These are phyloP conservation scores for Viola pubescens DNA, from an alignment of 441 rosid genomes.

Conservation along the genomic window DNA sequence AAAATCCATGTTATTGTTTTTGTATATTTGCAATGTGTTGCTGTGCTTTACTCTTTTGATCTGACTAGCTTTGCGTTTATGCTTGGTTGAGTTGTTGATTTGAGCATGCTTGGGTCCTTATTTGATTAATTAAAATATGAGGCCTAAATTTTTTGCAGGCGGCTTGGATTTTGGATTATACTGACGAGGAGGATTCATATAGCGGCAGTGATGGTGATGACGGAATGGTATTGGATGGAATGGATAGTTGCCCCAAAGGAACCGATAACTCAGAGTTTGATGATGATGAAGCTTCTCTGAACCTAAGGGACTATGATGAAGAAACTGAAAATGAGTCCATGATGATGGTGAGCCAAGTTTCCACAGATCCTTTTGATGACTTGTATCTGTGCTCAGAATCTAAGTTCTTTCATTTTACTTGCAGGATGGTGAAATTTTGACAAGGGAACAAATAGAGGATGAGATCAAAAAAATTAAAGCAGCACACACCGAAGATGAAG, in stretches of 20 bases:
- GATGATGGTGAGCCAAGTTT: constrained; percentile 55
- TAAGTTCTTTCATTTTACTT: constrained; percentile 11
- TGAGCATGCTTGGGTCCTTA: background rate
- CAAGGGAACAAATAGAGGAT: constrained; percentile 74
- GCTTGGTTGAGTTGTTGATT: background rate
- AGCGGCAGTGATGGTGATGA: constrained; percentile 41
- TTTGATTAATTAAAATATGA: background rate
- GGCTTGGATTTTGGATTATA: constrained; percentile 84
- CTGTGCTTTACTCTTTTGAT: background rate
- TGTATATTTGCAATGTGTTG: background rate
- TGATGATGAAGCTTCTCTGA: constrained; percentile 56
- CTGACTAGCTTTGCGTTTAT: background rate
- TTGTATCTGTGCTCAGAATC: constrained; percentile 3
- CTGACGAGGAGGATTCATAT: constrained; percentile 58
- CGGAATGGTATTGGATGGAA: constrained; percentile 78
- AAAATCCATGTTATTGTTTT: background rate
- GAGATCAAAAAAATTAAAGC: constrained; percentile 77
- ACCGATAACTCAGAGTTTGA: constrained; percentile 37
- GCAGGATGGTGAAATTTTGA: constrained; percentile 83
- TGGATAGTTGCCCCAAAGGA: constrained; percentile 36
- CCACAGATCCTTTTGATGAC: background rate
- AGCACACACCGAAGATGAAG: constrained; percentile 89
- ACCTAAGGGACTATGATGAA: constrained; percentile 53
- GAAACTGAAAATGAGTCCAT: constrained; percentile 76
- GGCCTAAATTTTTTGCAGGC: constrained; percentile 43